phyloP scores from a whole-genome alignment of 2,329 filamentous ascomycete species.

The Colletotrichum sp. region DNA sequence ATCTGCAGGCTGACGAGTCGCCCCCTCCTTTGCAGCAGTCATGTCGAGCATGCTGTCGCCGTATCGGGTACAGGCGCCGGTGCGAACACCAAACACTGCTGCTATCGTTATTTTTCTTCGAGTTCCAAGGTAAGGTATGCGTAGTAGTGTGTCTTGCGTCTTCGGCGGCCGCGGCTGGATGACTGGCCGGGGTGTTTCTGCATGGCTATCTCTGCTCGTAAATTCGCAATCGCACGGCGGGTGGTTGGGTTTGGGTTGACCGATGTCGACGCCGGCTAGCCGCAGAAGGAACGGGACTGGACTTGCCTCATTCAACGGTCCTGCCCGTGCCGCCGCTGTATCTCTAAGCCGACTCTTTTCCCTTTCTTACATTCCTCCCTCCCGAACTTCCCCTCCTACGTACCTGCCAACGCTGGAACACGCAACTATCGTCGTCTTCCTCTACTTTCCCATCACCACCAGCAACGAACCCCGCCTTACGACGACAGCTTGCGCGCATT shows the following conservation, averaged over 20 bases:
- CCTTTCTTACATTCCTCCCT: neutral
- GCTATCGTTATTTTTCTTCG: neutral
- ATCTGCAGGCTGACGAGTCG: slow-evolving; percentile 20
- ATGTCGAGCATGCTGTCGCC: slow-evolving; percentile 6
- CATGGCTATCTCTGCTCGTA: neutral
- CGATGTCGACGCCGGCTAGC: neutral
- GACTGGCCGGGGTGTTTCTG: neutral
- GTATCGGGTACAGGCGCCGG: slow-evolving; percentile 11
- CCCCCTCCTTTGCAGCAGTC: neutral
- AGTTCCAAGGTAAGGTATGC: neutral
- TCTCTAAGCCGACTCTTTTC: neutral
- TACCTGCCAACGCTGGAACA: neutral
- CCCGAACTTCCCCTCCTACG: neutral
- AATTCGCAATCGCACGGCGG: neutral
- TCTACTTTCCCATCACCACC: neutral
- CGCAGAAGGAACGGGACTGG: neutral
- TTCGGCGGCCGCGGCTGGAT: neutral
- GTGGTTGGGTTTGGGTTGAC: neutral
- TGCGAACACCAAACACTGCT: too few relatives aligned
- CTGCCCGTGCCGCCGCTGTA: neutral
- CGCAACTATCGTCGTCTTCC: slow-evolving; percentile 1
- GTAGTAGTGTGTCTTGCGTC: neutral
- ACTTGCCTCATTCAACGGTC: neutral
- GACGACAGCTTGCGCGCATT: neutral
- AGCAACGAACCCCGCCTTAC: neutral